Percentiles rank a stretch among this genome's conserved stretches.
These are phyloP conservation scores for Neocatenulostroma microsporum DNA, from an alignment of 2,329 filamentous ascomycete genomes.

Conservation along the genomic window DNA sequence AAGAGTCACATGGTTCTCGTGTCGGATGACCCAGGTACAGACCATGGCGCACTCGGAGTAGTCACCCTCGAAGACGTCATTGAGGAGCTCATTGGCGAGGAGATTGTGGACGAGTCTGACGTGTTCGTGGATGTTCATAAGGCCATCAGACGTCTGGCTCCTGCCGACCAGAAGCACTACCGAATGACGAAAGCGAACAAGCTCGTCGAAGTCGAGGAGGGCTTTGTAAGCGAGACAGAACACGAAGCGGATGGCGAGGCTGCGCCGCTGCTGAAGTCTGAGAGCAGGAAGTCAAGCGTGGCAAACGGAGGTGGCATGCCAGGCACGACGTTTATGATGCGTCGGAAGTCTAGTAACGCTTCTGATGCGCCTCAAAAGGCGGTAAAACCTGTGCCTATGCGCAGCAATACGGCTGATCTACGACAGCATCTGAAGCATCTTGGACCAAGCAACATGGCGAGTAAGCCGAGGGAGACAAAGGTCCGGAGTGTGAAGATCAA, in stretches of 20 bases:
- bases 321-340: constrained; percentile 35
- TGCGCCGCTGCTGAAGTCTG: constrained; percentile 20
- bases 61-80: constrained; percentile 97
- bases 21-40: constrained; percentile 81
- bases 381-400: constrained; percentile 33
- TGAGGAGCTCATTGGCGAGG: constrained; percentile 97
- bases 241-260: constrained; percentile 21
- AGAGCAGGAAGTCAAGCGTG: constrained; percentile 26
- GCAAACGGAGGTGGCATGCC: constrained; percentile 26
- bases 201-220: constrained; percentile 10
- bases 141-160: constrained; percentile 80
- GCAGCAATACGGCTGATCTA: constrained; percentile 48
- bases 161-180: constrained; percentile 62
- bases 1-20: constrained; percentile 99
- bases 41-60: constrained; percentile 82
- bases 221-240: constrained; percentile 12
- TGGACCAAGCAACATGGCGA: constrained; percentile 57
- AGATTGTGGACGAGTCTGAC: constrained; percentile 98
- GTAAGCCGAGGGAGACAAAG: constrained; percentile 52
- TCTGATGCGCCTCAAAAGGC: constrained; percentile 22
- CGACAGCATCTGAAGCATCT: constrained; percentile 55
- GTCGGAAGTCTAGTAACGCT: constrained; percentile 39
- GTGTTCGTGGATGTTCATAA: constrained; percentile 98
- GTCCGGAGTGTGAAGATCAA: constrained; percentile 60
- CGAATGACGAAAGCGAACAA: constrained; percentile 14